Evolutionary conservation across 2,329 filamentous ascomycete genomes (phyloP).

Genomic region (Metarhizium humberi): DNA sequence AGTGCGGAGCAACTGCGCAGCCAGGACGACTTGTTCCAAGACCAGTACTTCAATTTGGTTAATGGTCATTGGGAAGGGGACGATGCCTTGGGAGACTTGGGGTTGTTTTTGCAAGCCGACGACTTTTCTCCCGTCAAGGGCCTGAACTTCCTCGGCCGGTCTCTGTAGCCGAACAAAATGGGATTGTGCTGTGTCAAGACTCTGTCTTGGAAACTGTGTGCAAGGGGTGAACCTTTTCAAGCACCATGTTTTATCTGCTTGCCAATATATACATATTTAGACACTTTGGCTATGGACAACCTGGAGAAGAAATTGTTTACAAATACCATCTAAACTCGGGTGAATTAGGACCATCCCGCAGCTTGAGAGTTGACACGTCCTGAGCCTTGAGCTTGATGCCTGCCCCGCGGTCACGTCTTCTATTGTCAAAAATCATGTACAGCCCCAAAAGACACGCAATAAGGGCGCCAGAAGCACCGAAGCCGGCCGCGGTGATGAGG

Average conservation of each 20-base stretch:
- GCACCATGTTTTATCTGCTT: neutral
- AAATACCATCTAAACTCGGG: slow-evolving; percentile 44
- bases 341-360: slow-evolving; percentile 37
- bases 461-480: slow-evolving; percentile 51
- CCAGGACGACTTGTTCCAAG: slow-evolving; percentile 20
- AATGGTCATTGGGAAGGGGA: slow-evolving; percentile 27
- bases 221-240: no score
- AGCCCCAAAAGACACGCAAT: slow-evolving; percentile 44
- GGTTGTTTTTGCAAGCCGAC: slow-evolving; percentile 23
- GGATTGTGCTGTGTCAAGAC: neutral
- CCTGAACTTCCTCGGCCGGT: slow-evolving; percentile 19
- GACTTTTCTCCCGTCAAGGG: slow-evolving; percentile 20
- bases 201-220: no score
- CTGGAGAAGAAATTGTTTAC: slow-evolving; percentile 9
- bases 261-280: neutral
- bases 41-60: slow-evolving; percentile 26
- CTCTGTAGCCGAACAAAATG: slow-evolving; percentile 8
- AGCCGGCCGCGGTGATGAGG: slow-evolving; percentile 53
- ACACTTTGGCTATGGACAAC: neutral
- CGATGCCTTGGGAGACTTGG: slow-evolving; percentile 23
- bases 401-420: slow-evolving; percentile 40
- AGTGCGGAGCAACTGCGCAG: slow-evolving; percentile 9
- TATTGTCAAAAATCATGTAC: slow-evolving; percentile 51
- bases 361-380: slow-evolving; percentile 39
- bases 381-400: slow-evolving; percentile 36